A percentile compares a stretch with the other conserved stretches of the same genome.
phyloP scores from a whole-genome alignment of 116 monocot genomes.

The Trichopus zeylanicus region DNA sequence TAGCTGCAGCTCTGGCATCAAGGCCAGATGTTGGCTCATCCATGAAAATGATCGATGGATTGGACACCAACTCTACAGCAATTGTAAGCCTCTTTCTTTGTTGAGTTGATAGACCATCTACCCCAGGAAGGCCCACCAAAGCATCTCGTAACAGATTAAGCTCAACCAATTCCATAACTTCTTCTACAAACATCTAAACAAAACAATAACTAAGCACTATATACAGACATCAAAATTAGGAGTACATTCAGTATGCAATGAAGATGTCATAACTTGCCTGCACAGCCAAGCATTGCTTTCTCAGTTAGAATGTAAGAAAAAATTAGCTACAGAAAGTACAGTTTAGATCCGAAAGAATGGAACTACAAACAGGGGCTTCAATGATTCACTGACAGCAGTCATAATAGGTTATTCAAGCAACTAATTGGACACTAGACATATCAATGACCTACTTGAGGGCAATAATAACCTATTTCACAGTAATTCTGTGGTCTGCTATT shows the following conservation, averaged over 20 bases:
- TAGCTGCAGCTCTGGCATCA: conserved; percentile 83
- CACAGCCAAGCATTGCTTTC: too few species aligned
- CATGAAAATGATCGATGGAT: conserved; percentile 88
- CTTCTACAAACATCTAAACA: conserved; percentile 72
- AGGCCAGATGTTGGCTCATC: conserved; percentile 93
- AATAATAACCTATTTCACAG: too few species aligned
- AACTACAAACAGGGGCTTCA: too few species aligned
- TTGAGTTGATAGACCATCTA: conserved; percentile 67
- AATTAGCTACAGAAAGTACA: too few species aligned
- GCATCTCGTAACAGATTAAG: conserved; percentile 40
- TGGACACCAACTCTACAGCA: conserved; percentile 72
- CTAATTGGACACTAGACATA: too few species aligned
- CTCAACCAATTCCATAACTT: conserved; percentile 66
- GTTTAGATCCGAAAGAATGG: too few species aligned
- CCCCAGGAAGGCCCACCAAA: conserved; percentile 65
- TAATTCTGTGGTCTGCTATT: too few species aligned
- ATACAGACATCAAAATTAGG: not conserved
- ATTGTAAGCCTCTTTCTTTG: conserved; percentile 75
- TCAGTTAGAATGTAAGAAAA: too few species aligned
- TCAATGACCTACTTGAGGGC: too few species aligned
- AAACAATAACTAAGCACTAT: not conserved
- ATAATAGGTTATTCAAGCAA: too few species aligned
- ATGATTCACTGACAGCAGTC: too few species aligned
- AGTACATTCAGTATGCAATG: not conserved
- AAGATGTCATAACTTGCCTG: not conserved